Base-by-base conservation (phyloP, 306 rosid species). In the Cucurbita moschata region DNA sequence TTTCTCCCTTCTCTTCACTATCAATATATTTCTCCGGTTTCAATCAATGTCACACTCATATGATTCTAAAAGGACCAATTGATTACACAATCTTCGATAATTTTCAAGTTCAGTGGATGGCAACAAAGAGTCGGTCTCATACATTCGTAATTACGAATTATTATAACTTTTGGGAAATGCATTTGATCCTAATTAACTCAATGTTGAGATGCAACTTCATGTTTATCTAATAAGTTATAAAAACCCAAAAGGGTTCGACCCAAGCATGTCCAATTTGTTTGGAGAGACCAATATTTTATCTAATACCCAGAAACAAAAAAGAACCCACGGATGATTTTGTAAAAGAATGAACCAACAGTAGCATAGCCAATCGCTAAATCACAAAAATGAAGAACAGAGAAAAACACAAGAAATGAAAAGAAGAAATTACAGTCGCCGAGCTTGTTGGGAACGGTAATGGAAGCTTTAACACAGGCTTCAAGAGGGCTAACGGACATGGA, bases 401-500 rank as follows among this genome's bases (percentile, higher is more conserved):
- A 26, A 47, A 50, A 50, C 7, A 50, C 3, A 50, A 50, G 18
- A 6, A 50, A 47, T 6, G 37, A 50, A 49, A 11, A 46, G 52
- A 65, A 47, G 12, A 19, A 26, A 71, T 80, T 86, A 90, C 96
- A 94, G 87, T 94, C 99, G 57, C 99, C 97, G 66, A 72, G 86
- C 77, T 39, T 84, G 82, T 83, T 78, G 71, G 97, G 96, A 5
- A 75, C 77, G 38, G 87, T 87, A 68, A 74, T 0, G 59, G 97
- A 94, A 67, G 92, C 88, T 75, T 94, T 94, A 77, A 81, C 95
- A 80, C 88, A 86, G 53, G 86, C 50, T 79, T 87, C 89, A n/a
- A 90, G 71, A 51, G 94, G 90, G 46, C 3, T 47, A 74, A 86
- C 75, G 23, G 95, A 78, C 94, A 88, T 84, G 69, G 95, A 82